Percentiles rank a stretch among this genome's conserved stretches.
phyloP scores from a whole-genome alignment of 2,329 filamentous ascomycete species.

The Scytalidium sp. region DNA sequence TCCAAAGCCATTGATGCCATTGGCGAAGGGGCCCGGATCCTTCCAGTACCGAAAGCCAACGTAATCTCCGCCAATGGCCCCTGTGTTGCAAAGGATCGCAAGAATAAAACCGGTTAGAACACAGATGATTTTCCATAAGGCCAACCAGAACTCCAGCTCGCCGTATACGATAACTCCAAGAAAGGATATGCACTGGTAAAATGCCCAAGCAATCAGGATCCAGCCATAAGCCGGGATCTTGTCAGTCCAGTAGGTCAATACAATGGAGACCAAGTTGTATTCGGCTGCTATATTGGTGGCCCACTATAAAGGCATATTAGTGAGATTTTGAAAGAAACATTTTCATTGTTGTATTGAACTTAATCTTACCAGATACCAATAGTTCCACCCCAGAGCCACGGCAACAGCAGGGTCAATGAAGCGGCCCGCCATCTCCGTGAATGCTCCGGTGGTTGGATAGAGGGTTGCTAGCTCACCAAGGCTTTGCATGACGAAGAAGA shows the following conservation, averaged over 20 bases:
- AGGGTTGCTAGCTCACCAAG: slow-evolving; percentile 54
- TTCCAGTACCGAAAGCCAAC: slow-evolving; percentile 49
- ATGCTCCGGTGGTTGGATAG: slow-evolving; percentile 1
- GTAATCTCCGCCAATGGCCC: slow-evolving; percentile 41
- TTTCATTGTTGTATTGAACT: no score
- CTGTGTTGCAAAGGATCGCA: slow-evolving; percentile 55
- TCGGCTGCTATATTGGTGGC: slow-evolving; percentile 76
- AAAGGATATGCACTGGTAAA: slow-evolving; percentile 38
- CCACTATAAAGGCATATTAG: slow-evolving; percentile 87
- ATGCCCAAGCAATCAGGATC: slow-evolving; percentile 42
- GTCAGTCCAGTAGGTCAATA: slow-evolving; percentile 70
- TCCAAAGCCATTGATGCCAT: slow-evolving; percentile 43
- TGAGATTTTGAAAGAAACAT: no score
- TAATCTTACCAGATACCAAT: slow-evolving; percentile 45
- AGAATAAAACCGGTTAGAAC: slow-evolving; percentile 60
- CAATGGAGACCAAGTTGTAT: slow-evolving; percentile 78
- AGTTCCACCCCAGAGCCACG: slow-evolving; percentile 47
- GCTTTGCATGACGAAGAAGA: slow-evolving; percentile 44
- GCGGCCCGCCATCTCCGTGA: slow-evolving; percentile 31
- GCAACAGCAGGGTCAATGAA: slow-evolving; percentile 47
- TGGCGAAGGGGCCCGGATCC: slow-evolving; percentile 34
- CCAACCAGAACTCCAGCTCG: slow-evolving; percentile 51
- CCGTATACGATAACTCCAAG: slow-evolving; percentile 44
- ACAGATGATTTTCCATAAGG: slow-evolving; percentile 45
- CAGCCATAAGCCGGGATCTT: slow-evolving; percentile 34